phyloP scores from a whole-genome alignment of 192 early-diverging fungal genomes.

The Glomus cerebriforme region DNA sequence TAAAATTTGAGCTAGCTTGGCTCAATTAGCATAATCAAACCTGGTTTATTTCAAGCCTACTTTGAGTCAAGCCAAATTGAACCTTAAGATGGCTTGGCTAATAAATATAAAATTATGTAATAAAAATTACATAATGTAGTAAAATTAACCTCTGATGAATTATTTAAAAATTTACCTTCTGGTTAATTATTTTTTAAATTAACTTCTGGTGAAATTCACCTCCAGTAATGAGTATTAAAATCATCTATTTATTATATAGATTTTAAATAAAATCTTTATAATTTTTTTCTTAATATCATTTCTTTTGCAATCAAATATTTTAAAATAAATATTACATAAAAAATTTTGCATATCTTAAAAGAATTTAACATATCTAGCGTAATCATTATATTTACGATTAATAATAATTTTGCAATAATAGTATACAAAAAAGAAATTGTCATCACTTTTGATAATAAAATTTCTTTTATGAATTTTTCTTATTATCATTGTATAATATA shows the following conservation, averaged over 20 bases:
- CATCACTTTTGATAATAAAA: background rate
- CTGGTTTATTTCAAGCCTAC: no score
- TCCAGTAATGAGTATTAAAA: no score
- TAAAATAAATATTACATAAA: background rate
- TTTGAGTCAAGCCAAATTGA: no score
- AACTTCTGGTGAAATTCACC: no score
- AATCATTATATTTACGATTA: background rate
- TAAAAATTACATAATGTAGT: no score
- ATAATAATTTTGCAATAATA: slow-evolving; percentile 17
- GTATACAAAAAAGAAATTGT: background rate
- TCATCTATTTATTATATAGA: slow-evolving; percentile 27
- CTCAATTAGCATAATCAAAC: no score
- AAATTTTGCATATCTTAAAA: background rate
- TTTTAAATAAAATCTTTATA: background rate
- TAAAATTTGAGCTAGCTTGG: no score
- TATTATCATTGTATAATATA: background rate
- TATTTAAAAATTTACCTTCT: no score
- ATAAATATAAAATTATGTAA: no score
- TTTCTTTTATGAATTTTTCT: background rate
- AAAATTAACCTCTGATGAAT: no score
- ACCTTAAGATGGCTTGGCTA: no score
- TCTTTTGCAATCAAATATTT: background rate
- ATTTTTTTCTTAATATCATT: slow-evolving; percentile 16
- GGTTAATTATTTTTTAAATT: no score
- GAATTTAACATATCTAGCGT: background rate